Evolutionary conservation across 129 eudicot genomes (phyloP).

Genomic region (Heracleum sosnowskyi): DNA sequence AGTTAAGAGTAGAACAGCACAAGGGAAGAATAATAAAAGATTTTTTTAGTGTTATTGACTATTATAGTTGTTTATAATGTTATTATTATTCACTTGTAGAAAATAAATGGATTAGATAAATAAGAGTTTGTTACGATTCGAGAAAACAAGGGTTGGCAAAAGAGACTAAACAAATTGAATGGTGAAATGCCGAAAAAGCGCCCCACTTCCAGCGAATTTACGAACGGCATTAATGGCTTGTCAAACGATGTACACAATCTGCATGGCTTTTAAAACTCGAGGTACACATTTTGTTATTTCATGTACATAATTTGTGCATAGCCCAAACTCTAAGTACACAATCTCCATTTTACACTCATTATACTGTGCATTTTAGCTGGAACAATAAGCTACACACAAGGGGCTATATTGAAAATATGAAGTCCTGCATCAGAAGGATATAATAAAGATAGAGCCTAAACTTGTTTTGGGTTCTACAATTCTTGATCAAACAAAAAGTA

Average conservation of each 20-base stretch:
- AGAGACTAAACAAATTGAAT: too few relatives aligned
- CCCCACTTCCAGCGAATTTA: too few relatives aligned
- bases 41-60: not conserved
- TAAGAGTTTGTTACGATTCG: not conserved
- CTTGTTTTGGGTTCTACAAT: not conserved
- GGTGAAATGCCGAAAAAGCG: too few relatives aligned
- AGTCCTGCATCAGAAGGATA: not conserved
- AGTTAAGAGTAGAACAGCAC: slow-evolving; percentile 19
- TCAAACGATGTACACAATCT: too few relatives aligned
- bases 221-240: too few relatives aligned
- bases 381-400: not conserved
- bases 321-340: too few relatives aligned
- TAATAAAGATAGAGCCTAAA: not conserved
- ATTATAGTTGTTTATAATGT: not conserved
- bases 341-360: not conserved
- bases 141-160: too few relatives aligned
- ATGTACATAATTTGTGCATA: too few relatives aligned
- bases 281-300: too few relatives aligned
- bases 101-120: not conserved
- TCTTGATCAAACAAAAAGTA: not conserved
- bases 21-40: not conserved
- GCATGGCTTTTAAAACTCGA: too few relatives aligned
- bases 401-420: not conserved
- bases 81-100: not conserved
- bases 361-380: not conserved